Evolutionary conservation across 805 yeast genomes (phyloP).

Genomic region (Cyberlindnera lachancei): DNA sequence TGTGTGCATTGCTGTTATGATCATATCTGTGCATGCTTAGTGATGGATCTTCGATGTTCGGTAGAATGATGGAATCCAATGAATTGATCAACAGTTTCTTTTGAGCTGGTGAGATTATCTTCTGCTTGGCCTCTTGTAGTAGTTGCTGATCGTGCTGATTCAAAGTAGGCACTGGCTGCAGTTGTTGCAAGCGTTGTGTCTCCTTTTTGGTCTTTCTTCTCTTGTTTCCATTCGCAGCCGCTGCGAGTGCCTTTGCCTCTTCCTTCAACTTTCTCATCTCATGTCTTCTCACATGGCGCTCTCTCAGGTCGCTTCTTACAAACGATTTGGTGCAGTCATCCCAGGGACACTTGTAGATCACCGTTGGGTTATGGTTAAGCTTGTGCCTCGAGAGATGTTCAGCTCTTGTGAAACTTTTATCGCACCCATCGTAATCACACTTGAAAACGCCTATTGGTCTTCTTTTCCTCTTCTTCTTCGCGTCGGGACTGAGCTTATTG

Average conservation of each 20-base stretch:
- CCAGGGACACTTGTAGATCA: slow-evolving; percentile 44
- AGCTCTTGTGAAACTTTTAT: slow-evolving; percentile 48
- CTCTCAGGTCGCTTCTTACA: slow-evolving; percentile 51
- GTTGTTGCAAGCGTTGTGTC: not conserved
- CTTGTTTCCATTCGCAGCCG: slow-evolving; percentile 10
- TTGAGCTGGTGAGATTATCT: not conserved
- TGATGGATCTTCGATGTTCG: slow-evolving; percentile 18
- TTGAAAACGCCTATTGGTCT: slow-evolving; percentile 26
- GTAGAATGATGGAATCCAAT: slow-evolving; percentile 21
- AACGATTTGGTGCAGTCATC: slow-evolving; percentile 50
- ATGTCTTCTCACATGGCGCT: slow-evolving; percentile 39
- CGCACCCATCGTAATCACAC: slow-evolving; percentile 44
- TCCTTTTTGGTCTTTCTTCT: slow-evolving; percentile 4
- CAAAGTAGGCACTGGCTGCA: slow-evolving; percentile 1
- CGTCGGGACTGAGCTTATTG: not conserved
- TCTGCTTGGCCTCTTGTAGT: too few relatives aligned
- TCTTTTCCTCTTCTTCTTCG: slow-evolving; percentile 17
- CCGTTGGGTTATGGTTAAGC: slow-evolving; percentile 50
- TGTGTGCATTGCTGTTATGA: slow-evolving; percentile 11
- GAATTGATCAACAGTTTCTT: slow-evolving; percentile 19
- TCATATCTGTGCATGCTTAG: slow-evolving; percentile 19
- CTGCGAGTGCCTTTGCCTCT: slow-evolving; percentile 17
- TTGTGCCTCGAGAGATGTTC: slow-evolving; percentile 62
- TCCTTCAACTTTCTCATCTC: slow-evolving; percentile 24
- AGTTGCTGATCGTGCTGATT: too few relatives aligned